Conservation (phyloP, 306 rosid species). For the Macrotyloma uniflorum region DNA sequence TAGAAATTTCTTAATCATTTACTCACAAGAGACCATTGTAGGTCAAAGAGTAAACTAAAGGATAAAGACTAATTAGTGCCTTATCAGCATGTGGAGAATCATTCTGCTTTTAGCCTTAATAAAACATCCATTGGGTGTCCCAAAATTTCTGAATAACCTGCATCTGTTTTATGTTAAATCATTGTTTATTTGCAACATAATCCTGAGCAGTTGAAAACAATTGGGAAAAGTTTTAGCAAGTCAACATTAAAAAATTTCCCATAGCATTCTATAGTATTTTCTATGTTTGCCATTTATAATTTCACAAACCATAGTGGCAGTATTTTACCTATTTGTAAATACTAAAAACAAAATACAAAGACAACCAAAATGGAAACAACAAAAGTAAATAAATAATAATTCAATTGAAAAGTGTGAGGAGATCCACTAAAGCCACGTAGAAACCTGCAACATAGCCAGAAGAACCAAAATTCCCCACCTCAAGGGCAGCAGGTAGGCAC, state of each 20-base stretch:
- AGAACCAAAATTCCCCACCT: conserved; percentile 77
- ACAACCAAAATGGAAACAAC: conserved; percentile 1
- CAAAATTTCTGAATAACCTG: background rate
- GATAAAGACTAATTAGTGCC: conserved; percentile 8
- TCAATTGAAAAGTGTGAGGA: conserved; percentile 25
- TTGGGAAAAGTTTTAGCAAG: background rate
- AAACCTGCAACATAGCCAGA: conserved; percentile 56
- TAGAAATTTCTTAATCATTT: background rate
- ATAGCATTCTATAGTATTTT: background rate
- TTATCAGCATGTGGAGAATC: conserved; percentile 14
- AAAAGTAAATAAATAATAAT: conserved; percentile 16
- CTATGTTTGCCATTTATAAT: background rate
- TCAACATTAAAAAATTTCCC: conserved; percentile 3
- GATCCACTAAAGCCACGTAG: conserved; percentile 52
- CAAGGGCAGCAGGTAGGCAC: conserved; percentile 97
- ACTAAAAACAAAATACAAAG: conserved; percentile 32
- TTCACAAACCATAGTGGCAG: conserved; percentile 26
- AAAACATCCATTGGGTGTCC: background rate
- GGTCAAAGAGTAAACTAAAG: conserved; percentile 20
- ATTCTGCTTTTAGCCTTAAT: conserved; percentile 14
- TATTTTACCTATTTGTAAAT: background rate
- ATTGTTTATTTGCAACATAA: conserved; percentile 13
- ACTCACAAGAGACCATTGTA: conserved; percentile 1
- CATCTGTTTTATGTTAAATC: background rate
- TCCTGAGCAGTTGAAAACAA: conserved; percentile 25